Percentiles rank a stretch among this genome's conserved stretches.
Evolutionary conservation across 768 basidiomycete genomes (phyloP).

Genomic region (Boletus rufocinnamomeus): DNA sequence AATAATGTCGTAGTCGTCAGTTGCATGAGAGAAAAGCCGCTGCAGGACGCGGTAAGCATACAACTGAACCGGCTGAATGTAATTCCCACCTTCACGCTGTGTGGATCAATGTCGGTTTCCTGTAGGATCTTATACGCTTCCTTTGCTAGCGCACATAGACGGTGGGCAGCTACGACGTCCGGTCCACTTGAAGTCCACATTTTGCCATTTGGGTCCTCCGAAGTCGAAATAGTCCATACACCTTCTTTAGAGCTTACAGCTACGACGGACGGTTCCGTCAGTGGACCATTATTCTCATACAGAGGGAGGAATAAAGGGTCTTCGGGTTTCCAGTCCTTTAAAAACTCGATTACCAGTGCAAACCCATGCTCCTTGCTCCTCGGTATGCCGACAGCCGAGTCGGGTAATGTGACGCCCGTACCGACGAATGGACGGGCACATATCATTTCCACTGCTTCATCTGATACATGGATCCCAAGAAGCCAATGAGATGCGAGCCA

Average conservation of each 20-base stretch:
- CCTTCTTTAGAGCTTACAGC: constrained; percentile 41
- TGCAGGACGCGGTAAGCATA: constrained; percentile 33
- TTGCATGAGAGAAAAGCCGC: constrained; percentile 86
- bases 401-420: constrained; percentile 36
- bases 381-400: constrained; percentile 52
- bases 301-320: constrained; percentile 74
- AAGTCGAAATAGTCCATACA: constrained; percentile 81
- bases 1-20: constrained; percentile 82
- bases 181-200: constrained; percentile 77
- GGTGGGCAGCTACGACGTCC: constrained; percentile 68
- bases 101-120: constrained; percentile 47
- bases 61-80: not conserved
- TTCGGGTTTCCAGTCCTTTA: constrained; percentile 86
- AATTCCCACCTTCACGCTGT: constrained; percentile 60
- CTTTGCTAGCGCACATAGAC: constrained; percentile 70
- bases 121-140: constrained; percentile 69
- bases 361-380: constrained; percentile 82
- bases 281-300: constrained; percentile 40
- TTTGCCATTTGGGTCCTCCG: constrained; percentile 68
- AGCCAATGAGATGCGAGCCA: constrained; percentile 94
- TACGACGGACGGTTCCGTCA: constrained; percentile 16
- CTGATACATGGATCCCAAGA: constrained; percentile 66
- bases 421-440: constrained; percentile 78
- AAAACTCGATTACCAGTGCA: constrained; percentile 64
- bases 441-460: constrained; percentile 83